These are phyloP conservation scores for Gloeopeniophorella convolvens DNA, from an alignment of 768 basidiomycete genomes.

Conservation along the genomic window DNA sequence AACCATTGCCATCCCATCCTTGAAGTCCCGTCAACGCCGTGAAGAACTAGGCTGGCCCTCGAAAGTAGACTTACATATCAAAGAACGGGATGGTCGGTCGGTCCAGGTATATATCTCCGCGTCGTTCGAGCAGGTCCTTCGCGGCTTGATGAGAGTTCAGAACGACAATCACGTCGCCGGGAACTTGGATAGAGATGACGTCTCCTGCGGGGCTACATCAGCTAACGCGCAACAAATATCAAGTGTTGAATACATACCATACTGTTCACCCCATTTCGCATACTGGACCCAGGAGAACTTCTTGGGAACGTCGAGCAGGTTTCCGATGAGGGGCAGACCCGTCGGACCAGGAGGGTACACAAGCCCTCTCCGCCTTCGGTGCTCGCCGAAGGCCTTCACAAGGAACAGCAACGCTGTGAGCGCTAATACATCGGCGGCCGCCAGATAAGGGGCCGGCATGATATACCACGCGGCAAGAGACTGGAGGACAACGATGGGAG, in stretches of 20 bases:
- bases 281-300: slow-evolving; percentile 8
- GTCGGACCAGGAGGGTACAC: slow-evolving; percentile 11
- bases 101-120: slow-evolving; percentile 32
- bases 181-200: slow-evolving; percentile 25
- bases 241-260: too few species aligned
- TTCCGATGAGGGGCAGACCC: slow-evolving; percentile 4
- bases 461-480: too few species aligned
- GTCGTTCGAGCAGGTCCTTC: slow-evolving; percentile 45
- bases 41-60: too few species aligned
- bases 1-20: slow-evolving; percentile 3
- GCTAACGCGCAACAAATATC: too few species aligned
- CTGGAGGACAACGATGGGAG: too few species aligned
- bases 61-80: slow-evolving; percentile 2
- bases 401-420: too few species aligned
- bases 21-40: not conserved
- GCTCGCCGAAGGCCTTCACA: not conserved
- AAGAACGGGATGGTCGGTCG: not conserved
- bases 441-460: too few species aligned
- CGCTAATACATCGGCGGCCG: too few species aligned
- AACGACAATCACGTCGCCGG: slow-evolving; percentile 44
- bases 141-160: slow-evolving; percentile 40
- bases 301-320: slow-evolving; percentile 7
- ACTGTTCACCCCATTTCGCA: not conserved
- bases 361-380: not conserved
- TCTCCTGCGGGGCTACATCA: not conserved